phyloP scores from a whole-genome alignment of 2,329 filamentous ascomycete species.

The Aspergillus novofumigatus region DNA sequence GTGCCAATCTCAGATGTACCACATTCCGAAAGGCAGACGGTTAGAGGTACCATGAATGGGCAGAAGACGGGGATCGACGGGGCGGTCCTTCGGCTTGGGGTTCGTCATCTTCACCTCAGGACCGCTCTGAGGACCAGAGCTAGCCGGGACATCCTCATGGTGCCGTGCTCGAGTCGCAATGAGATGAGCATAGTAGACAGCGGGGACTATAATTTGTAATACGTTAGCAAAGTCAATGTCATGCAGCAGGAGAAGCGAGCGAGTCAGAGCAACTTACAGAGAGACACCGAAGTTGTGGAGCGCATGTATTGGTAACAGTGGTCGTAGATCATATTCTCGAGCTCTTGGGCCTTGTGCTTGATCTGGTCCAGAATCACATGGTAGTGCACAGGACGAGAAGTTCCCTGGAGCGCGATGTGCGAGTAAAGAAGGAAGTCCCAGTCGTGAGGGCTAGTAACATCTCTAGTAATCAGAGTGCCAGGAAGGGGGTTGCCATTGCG shows the following conservation, averaged over 20 bases:
- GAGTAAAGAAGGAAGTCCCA: constrained; percentile 78
- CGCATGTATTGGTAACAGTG: constrained; percentile 92
- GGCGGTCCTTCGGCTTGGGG: constrained; percentile 23
- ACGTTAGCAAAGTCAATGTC: constrained; percentile 5
- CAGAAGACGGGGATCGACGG: constrained; percentile 31
- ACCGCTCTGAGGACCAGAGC: constrained; percentile 39
- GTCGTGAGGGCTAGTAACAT: constrained; percentile 86
- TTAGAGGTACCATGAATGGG: constrained; percentile 29
- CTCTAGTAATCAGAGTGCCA: constrained; percentile 80
- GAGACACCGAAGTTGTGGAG: constrained; percentile 85
- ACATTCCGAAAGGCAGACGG: constrained; percentile 34
- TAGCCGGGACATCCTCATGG: constrained; percentile 58
- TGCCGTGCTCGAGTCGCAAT: constrained; percentile 73
- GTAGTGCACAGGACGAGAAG: constrained; percentile 87
- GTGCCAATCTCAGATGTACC: constrained; percentile 34
- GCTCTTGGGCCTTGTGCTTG: constrained; percentile 58
- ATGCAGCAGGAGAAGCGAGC: not conserved
- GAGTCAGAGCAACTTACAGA: constrained; percentile 47
- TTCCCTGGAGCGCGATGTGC: constrained; percentile 85
- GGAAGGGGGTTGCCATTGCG: constrained; percentile 77
- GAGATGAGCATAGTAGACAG: constrained; percentile 93
- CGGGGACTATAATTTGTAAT: constrained; percentile 51
- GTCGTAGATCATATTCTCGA: constrained; percentile 89
- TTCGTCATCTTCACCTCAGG: constrained; percentile 31
- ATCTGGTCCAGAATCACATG: constrained; percentile 83